Conservation (phyloP, 176 grass and related monocot species). For the Hordeum vulgare region MorexV3_pseudomolecules_assembly NC_058524.1:407760428-407760927, state of each 20-base stretch:
- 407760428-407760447: background rate
- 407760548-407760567: background rate
- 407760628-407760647: background rate
- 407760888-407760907: background rate
- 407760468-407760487: background rate
- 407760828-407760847: background rate
- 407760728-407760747: background rate
- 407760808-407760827: background rate
- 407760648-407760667: background rate
- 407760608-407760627: background rate
- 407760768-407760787: background rate
- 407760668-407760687: background rate
- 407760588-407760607: background rate
- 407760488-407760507: background rate
- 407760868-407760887: background rate
- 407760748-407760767: background rate
- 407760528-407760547: background rate
- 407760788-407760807: background rate
- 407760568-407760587: background rate
- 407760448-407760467: slow-evolving; percentile 12
- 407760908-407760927: background rate
- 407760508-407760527: background rate
- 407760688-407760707: background rate
- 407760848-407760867: background rate
- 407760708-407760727: background rate